Evolutionary conservation across 257 asterid genomes (phyloP).

Genomic region (Anisodus acutangulus): DNA sequence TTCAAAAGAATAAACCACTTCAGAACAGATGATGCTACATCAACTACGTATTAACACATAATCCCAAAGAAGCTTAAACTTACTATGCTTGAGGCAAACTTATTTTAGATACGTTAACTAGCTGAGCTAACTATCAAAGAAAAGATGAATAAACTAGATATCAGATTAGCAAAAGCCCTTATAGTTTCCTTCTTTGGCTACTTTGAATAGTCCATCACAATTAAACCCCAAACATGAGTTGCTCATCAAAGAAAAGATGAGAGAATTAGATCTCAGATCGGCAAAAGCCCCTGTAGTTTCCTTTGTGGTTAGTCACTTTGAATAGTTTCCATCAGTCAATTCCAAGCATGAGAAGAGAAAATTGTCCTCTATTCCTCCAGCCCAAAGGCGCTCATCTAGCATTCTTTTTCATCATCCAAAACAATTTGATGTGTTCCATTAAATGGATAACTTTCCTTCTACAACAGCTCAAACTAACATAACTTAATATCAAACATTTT

Average conservation of each 20-base stretch:
- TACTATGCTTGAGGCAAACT: not conserved
- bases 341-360: not conserved
- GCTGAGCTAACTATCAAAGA: not conserved
- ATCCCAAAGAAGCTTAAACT: not conserved
- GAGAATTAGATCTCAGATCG: not conserved
- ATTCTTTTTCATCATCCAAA: conserved; percentile 16
- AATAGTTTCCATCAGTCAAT: not conserved
- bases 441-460: not conserved
- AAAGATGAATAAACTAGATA: not conserved
- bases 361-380: not conserved
- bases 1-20: not conserved
- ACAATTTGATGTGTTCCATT: not conserved
- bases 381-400: not conserved
- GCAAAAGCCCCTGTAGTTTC: not conserved
- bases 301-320: not conserved
- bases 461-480: not conserved
- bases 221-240: not conserved
- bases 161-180: not conserved
- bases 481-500: not conserved
- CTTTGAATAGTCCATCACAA: not conserved
- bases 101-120: not conserved
- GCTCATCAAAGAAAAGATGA: conserved; percentile 1
- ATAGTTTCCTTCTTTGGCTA: not conserved
- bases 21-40: conserved; percentile 10
- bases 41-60: not conserved